A percentile compares a stretch with the other conserved stretches of the same genome.
phyloP scores from a whole-genome alignment of 352 stramenopile genomes.

The Phytophthora constricta region DNA sequence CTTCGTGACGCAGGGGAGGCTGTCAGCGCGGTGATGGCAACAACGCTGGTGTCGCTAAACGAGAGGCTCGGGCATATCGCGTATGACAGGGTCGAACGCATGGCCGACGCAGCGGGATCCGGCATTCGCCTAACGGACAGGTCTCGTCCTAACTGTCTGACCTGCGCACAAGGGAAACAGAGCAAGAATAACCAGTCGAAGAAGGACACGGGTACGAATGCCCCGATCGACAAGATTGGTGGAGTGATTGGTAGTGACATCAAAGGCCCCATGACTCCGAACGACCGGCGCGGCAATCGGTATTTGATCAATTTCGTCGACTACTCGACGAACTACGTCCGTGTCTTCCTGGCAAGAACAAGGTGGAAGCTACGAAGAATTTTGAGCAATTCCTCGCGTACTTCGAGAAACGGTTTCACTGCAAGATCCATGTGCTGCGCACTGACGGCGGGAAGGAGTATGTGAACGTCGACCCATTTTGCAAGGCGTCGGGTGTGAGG shows the following conservation, averaged over 20 bases:
- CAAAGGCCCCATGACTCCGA: slow-evolving; percentile 12
- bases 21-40: not conserved
- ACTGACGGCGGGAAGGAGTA: too few relatives aligned
- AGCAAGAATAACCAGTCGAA: not conserved
- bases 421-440: too few relatives aligned
- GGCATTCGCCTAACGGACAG: not conserved
- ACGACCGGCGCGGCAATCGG: slow-evolving; percentile 3
- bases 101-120: slow-evolving; percentile 2
- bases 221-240: slow-evolving; percentile 14
- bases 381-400: too few relatives aligned
- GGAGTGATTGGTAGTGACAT: slow-evolving; percentile 19
- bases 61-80: slow-evolving; percentile 1
- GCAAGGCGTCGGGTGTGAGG: too few relatives aligned
- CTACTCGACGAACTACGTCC: not conserved
- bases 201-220: not conserved
- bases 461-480: too few relatives aligned
- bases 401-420: too few relatives aligned
- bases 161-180: slow-evolving; percentile 11
- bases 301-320: slow-evolving; percentile 20
- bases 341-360: not conserved
- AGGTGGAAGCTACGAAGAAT: too few relatives aligned
- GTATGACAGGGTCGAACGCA: slow-evolving; percentile 13
- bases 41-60: slow-evolving; percentile 3
- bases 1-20: not conserved
- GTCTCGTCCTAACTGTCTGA: not conserved